These are phyloP conservation scores for Triticum timopheevii DNA, from an alignment of 176 grass and related monocot genomes.

Conservation along the genomic window DNA sequence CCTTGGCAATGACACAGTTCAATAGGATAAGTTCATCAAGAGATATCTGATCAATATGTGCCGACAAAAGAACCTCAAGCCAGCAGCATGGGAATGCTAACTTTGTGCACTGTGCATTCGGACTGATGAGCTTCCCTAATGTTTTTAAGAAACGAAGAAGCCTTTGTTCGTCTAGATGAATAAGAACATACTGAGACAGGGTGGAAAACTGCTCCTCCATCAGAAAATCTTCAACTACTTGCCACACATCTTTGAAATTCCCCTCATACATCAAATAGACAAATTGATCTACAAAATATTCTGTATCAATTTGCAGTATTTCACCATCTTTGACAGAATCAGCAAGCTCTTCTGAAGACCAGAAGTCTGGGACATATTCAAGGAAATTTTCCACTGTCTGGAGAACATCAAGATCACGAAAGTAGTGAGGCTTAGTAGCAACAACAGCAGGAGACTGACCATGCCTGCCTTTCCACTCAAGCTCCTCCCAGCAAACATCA, in stretches of 20 bases:
- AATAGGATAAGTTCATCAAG: conserved; percentile 70
- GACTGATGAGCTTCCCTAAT: conserved; percentile 47
- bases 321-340: conserved; percentile 85
- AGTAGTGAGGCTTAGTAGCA: conserved; percentile 93
- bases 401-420: conserved; percentile 80
- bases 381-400: conserved; percentile 86
- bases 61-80: conserved; percentile 73
- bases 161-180: conserved; percentile 68
- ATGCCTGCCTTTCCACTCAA: conserved; percentile 91
- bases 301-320: conserved; percentile 72
- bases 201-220: conserved; percentile 70
- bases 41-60: conserved; percentile 33
- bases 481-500: conserved; percentile 89
- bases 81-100: conserved; percentile 65
- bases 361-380: conserved; percentile 79
- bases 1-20: conserved; percentile 70
- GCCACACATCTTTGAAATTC: conserved; percentile 66
- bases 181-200: conserved; percentile 70
- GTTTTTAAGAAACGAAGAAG: conserved; percentile 69
- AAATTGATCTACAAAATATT: conserved; percentile 78
- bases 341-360: conserved; percentile 83
- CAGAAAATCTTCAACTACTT: conserved; percentile 65
- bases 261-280: conserved; percentile 73
- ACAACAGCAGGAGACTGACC: conserved; percentile 93
- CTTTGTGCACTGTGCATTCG: conserved; percentile 53